These are phyloP conservation scores for Thermothelomyces thermophilus DNA, from an alignment of 2,329 filamentous ascomycete genomes.

Conservation along the genomic window DNA sequence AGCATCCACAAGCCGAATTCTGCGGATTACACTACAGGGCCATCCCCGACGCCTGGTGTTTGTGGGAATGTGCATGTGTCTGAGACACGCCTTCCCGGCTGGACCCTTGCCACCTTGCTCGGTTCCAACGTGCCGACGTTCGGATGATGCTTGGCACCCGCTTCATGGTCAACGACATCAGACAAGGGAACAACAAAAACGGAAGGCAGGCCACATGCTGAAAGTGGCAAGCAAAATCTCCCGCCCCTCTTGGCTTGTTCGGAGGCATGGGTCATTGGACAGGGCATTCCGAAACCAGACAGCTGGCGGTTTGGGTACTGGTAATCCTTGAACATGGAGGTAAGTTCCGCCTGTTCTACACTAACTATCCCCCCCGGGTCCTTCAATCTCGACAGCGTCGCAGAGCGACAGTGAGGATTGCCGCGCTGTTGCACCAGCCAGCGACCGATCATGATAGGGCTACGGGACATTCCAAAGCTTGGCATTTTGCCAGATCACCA, in stretches of 20 bases:
- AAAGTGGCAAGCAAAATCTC: not conserved
- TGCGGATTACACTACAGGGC: not conserved
- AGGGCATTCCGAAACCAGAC: no score
- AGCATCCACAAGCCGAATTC: not conserved
- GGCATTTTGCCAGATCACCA: not conserved
- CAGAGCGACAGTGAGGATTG: conserved; percentile 4
- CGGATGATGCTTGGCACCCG: conserved; percentile 9
- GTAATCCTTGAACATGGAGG: no score
- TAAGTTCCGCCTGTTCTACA: no score
- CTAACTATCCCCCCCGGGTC: no score
- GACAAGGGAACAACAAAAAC: not conserved
- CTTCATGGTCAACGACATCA: conserved; percentile 7
- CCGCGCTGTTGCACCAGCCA: not conserved
- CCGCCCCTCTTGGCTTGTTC: no score
- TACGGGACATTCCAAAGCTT: conserved; percentile 8
- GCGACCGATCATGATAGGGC: conserved; percentile 4
- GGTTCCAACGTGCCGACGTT: conserved; percentile 13
- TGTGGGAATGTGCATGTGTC: conserved; percentile 19
- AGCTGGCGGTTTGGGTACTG: no score
- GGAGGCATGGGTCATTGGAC: no score
- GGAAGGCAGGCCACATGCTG: not conserved
- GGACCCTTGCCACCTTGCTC: conserved; percentile 11
- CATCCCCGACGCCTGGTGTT: not conserved
- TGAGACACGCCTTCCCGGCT: conserved; percentile 17
- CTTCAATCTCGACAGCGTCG: conserved; percentile 14